Evolutionary conservation across 106 monocot species (phyloP).

Genomic region (Dendrobium officinale): DNA sequence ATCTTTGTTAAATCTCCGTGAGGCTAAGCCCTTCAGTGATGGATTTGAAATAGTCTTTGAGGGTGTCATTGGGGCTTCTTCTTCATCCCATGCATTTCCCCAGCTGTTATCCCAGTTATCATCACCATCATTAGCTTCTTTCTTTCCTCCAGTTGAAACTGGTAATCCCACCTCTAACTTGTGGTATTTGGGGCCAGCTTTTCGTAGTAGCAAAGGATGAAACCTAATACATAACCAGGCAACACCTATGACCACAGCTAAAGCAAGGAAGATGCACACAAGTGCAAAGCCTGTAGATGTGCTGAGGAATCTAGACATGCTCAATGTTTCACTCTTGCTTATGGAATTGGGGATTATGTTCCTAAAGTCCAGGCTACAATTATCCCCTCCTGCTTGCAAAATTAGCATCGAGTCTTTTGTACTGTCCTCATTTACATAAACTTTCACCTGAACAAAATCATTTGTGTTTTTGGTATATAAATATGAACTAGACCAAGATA

Average conservation of each 20-base stretch:
- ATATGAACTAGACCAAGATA: neutral
- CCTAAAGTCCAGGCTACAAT: slow-evolving; percentile 46
- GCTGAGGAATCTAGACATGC: slow-evolving; percentile 7
- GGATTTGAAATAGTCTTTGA: slow-evolving; percentile 36
- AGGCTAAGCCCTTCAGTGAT: slow-evolving; percentile 69
- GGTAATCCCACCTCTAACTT: slow-evolving; percentile 46
- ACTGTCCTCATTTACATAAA: slow-evolving; percentile 30
- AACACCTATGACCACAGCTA: slow-evolving; percentile 12
- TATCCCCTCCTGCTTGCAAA: slow-evolving; percentile 33
- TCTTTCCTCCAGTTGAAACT: slow-evolving; percentile 52
- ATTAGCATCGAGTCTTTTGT: slow-evolving; percentile 32
- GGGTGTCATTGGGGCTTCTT: slow-evolving; percentile 74
- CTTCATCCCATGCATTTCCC: slow-evolving; percentile 79
- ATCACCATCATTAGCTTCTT: slow-evolving; percentile 17
- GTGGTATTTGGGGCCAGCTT: slow-evolving; percentile 25
- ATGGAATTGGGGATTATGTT: slow-evolving; percentile 36
- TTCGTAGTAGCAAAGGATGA: slow-evolving; percentile 7
- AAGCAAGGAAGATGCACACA: slow-evolving; percentile 23
- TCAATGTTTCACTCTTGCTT: slow-evolving; percentile 18
- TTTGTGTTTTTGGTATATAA: neutral
- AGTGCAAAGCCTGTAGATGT: slow-evolving; percentile 10
- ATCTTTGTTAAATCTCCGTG: slow-evolving; percentile 65
- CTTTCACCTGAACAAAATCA: slow-evolving; percentile 46
- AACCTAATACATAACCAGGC: slow-evolving; percentile 31
- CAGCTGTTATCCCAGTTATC: slow-evolving; percentile 71